These are phyloP conservation scores for Cicer chorassanicum DNA, from an alignment of 306 rosid species.

Conservation along the genomic window DNA sequence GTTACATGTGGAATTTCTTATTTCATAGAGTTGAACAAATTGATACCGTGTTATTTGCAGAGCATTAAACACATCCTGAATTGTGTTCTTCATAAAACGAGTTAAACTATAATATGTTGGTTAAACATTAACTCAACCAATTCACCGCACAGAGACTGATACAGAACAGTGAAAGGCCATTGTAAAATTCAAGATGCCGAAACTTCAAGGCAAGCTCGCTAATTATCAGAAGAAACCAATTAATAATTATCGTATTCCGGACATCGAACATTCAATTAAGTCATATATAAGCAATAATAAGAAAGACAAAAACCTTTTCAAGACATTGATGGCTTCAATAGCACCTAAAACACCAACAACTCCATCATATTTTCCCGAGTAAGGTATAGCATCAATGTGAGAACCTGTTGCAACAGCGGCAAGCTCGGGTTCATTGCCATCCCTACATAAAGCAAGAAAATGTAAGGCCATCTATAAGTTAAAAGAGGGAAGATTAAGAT, in stretches of 20 bases:
- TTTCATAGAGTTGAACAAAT: not conserved
- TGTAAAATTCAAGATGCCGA: constrained; percentile 24
- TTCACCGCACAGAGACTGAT: not conserved
- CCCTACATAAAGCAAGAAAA: constrained; percentile 59
- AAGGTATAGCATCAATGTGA: constrained; percentile 95
- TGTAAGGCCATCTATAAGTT: constrained; percentile 28
- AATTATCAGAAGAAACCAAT: constrained; percentile 29
- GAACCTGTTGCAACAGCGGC: constrained; percentile 94
- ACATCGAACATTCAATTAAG: constrained; percentile 23
- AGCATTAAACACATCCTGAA: not conserved
- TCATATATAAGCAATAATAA: constrained; percentile 21
- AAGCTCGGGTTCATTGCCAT: constrained; percentile 72
- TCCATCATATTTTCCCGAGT: constrained; percentile 96
- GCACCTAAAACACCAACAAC: constrained; percentile 99
- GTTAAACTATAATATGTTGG: not conserved
- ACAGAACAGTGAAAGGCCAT: constrained; percentile 8
- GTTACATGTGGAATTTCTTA: constrained; percentile 1
- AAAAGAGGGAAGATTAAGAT: not conserved
- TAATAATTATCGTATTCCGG: not conserved
- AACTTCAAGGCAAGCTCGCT: constrained; percentile 26
- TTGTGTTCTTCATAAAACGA: not conserved
- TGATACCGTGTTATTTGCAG: constrained; percentile 11
- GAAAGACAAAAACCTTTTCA: constrained; percentile 67
- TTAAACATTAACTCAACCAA: not conserved
- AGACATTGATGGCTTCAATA: constrained; percentile 85